Conservation (phyloP, 2,329 filamentous ascomycete genomes). For the Clonostachys sp. region DNA sequence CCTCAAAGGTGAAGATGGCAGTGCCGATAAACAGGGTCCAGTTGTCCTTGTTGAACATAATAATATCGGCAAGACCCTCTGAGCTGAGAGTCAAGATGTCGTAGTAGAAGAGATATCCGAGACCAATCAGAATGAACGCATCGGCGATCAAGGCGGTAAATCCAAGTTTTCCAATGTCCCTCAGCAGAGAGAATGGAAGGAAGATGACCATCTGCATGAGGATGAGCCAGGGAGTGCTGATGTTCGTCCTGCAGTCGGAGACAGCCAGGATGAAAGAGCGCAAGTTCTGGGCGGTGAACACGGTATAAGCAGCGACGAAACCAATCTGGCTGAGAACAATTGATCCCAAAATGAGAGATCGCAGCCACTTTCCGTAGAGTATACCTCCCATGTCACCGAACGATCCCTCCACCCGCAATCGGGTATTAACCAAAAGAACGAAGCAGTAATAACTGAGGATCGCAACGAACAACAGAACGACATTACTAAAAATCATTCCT, state of each 20-base stretch:
- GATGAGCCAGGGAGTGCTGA: slow-evolving; percentile 86
- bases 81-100: slow-evolving; percentile 78
- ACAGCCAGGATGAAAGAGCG: slow-evolving; percentile 94
- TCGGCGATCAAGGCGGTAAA: slow-evolving; percentile 93
- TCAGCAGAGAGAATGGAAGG: slow-evolving; percentile 85
- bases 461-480: slow-evolving; percentile 83
- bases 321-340: slow-evolving; percentile 95
- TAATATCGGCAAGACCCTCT: slow-evolving; percentile 78
- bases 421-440: slow-evolving; percentile 83
- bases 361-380: slow-evolving; percentile 87
- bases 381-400: slow-evolving; percentile 96
- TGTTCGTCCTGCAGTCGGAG: slow-evolving; percentile 76
- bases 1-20: slow-evolving; percentile 98
- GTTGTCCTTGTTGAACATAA: slow-evolving; percentile 81
- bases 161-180: slow-evolving; percentile 95
- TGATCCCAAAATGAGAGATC: slow-evolving; percentile 79
- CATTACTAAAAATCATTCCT: slow-evolving; percentile 93
- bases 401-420: slow-evolving; percentile 82
- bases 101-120: slow-evolving; percentile 94
- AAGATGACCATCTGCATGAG: slow-evolving; percentile 95
- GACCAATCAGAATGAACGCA: slow-evolving; percentile 85
- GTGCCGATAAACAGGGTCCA: slow-evolving; percentile 99
- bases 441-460: slow-evolving; percentile 95
- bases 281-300: slow-evolving; percentile 93
- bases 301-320: slow-evolving; percentile 92